Evolutionary conservation across 805 yeast genomes (phyloP), one percentile per base, ranked within the genome.

Genomic region (Scheffersomyces amazonensis): DNA sequence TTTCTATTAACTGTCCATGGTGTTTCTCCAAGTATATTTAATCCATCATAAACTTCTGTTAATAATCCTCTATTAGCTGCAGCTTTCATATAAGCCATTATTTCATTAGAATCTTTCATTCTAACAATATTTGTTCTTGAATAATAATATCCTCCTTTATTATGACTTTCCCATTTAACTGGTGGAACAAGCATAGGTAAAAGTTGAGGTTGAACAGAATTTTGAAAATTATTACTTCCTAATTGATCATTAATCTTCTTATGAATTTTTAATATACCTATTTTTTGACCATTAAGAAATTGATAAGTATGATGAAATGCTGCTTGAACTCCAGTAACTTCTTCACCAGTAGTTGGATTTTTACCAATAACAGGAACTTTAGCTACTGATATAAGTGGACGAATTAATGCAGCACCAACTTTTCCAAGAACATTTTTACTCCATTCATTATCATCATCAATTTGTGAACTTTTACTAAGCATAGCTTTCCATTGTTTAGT

Each of bases 141-240:
- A 53, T 80, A 81, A 41, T 76, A 69, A 53, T 87, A 90, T 0
- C 97, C 99, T 48, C 99, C 99, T 39, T 76, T 76, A 52, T 82
- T 80, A 76, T 82, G 81, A 9, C 79, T 65, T 0, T 80, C 74
- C 99, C 99, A 93, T 4, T 88, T 87, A 39, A 80, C 69, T n/a
- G 99, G 99, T 44, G 80, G 78, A 7, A 86, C 83, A 34, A 93
- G 69, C 99, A 93, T 93, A 7, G 99, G 99, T 36, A 93, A 69
- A 44, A 77, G 72, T 58, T 91, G 97, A 0, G 98, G 96, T 51
- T 81, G 87, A 4, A 85, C 78, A 1, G 85, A 72, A 35, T 83
- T 82, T 17, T 73, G 70, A 5, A 80, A 64, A 23, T 78, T 69
- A 36, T 82, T 89, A 3, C 83, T 79, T 8, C 87, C 81, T 36